These are phyloP conservation scores for Pinus albicaulis DNA, from an alignment of 75 land plant genomes.

Conservation along the genomic window DNA sequence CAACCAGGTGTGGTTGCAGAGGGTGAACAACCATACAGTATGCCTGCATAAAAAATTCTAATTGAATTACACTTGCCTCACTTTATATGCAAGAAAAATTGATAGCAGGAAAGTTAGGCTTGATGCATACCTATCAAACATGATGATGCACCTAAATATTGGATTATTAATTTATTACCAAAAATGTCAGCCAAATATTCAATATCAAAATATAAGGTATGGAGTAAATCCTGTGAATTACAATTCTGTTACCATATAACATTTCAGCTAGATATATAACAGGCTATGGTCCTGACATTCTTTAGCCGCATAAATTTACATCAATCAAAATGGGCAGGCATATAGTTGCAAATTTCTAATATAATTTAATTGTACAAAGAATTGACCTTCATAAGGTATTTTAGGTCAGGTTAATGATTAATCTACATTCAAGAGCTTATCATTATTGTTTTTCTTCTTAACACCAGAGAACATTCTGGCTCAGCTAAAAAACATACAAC, in stretches of 20 bases:
- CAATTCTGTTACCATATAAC: background rate
- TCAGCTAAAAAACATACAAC: background rate
- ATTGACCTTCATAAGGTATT: background rate
- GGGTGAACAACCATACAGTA: slow-evolving; percentile 98
- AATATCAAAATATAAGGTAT: background rate
- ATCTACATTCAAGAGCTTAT: background rate
- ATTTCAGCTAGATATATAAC: too few relatives aligned
- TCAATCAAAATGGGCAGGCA: background rate
- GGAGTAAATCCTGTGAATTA: background rate
- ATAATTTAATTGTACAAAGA: background rate
- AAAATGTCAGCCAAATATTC: background rate
- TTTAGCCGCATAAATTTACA: background rate
- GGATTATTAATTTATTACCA: too few relatives aligned
- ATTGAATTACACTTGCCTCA: background rate
- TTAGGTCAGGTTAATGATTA: background rate
- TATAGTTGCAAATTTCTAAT: background rate
- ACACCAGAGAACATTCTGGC: background rate
- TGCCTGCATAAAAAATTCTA: slow-evolving; percentile 43
- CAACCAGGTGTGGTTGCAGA: slow-evolving; percentile 96
- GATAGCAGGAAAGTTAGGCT: background rate
- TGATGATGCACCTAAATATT: background rate
- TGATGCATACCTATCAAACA: slow-evolving; percentile 1
- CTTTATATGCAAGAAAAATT: background rate
- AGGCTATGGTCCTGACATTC: background rate
- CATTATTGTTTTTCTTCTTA: background rate